phyloP scores from a whole-genome alignment of 2,329 filamentous ascomycete genomes.

The Sporothrix globosa region DNA sequence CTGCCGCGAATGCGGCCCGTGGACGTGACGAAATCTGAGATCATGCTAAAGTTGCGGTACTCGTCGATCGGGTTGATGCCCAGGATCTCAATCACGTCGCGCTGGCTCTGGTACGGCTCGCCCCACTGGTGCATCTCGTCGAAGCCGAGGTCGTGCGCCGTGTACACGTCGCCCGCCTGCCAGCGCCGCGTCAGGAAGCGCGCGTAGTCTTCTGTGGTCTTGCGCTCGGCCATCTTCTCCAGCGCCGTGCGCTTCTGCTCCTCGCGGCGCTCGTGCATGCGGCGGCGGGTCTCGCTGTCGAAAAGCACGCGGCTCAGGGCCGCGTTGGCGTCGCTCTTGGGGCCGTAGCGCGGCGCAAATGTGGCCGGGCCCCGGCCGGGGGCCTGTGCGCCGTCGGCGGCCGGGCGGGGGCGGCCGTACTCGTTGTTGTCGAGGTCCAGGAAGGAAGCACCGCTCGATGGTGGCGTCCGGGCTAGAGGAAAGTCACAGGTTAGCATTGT shows the following conservation, averaged over 20 bases:
- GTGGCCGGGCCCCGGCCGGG: background rate
- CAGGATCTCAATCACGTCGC: slow-evolving; percentile 78
- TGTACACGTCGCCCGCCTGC: slow-evolving; percentile 81
- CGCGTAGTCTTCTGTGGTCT: slow-evolving; percentile 57
- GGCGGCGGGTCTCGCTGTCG: slow-evolving; percentile 32
- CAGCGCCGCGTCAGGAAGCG: slow-evolving; percentile 71
- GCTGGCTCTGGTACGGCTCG: slow-evolving; percentile 55
- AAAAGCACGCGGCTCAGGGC: slow-evolving; percentile 34
- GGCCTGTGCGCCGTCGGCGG: background rate
- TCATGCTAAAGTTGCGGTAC: slow-evolving; percentile 93
- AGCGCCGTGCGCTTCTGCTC: slow-evolving; percentile 41
- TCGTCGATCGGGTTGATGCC: slow-evolving; percentile 78
- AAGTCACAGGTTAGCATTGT: background rate
- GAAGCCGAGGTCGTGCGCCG: slow-evolving; percentile 81
- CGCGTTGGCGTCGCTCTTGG: slow-evolving; percentile 23
- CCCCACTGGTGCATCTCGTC: slow-evolving; percentile 83
- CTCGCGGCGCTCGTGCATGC: slow-evolving; percentile 31
- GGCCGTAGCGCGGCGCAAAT: background rate
- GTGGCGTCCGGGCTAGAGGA: background rate
- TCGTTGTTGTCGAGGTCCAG: slow-evolving; percentile 33
- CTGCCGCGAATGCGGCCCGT: slow-evolving; percentile 83
- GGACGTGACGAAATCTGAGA: slow-evolving; percentile 83
- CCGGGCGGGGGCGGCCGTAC: background rate
- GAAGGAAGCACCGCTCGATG: slow-evolving; percentile 34
- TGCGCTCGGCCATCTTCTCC: slow-evolving; percentile 47